phyloP scores from a whole-genome alignment of 1,284 basidiomycete genomes.

The Rhodotorula sp. region DNA sequence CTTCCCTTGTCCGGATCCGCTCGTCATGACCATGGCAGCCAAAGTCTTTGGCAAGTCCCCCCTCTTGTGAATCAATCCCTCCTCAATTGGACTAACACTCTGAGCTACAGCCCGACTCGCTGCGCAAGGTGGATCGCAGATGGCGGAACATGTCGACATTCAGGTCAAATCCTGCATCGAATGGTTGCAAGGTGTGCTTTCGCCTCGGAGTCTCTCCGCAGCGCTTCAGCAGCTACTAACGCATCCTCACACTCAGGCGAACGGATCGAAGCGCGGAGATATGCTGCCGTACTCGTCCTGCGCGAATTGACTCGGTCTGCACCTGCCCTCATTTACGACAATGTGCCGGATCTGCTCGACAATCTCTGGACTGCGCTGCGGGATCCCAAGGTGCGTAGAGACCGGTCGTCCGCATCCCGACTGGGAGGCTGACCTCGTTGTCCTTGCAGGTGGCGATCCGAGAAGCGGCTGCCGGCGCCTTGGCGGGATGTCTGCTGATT shows the following conservation, averaged over 20 bases:
- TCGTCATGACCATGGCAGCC: conserved; percentile 48
- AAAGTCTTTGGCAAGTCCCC: conserved; percentile 45
- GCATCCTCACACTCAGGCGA: conserved; percentile 36
- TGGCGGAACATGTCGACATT: conserved; percentile 47
- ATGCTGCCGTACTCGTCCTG: conserved; percentile 81
- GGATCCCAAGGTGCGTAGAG: conserved; percentile 57
- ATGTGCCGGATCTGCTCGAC: conserved; percentile 81
- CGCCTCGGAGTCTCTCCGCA: too few relatives aligned
- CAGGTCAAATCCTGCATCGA: conserved; percentile 48
- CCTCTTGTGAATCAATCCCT: not conserved
- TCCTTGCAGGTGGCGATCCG: conserved; percentile 55
- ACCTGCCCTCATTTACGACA: conserved; percentile 70
- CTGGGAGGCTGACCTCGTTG: conserved; percentile 50
- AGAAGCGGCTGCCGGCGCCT: conserved; percentile 84
- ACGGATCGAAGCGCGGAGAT: conserved; percentile 64
- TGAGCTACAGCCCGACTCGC: conserved; percentile 43
- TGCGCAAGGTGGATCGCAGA: conserved; percentile 44
- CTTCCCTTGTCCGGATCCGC: conserved; percentile 47
- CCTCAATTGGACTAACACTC: not conserved
- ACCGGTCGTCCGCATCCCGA: too few relatives aligned
- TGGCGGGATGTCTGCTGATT: conserved; percentile 73
- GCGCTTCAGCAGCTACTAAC: not conserved
- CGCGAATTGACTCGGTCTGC: conserved; percentile 87
- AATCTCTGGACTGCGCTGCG: conserved; percentile 85
- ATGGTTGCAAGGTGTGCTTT: conserved; percentile 46